Evolutionary conservation across 1,139 yeast species (phyloP).

Genomic region (Protomyces lactucae-debilis): DNA sequence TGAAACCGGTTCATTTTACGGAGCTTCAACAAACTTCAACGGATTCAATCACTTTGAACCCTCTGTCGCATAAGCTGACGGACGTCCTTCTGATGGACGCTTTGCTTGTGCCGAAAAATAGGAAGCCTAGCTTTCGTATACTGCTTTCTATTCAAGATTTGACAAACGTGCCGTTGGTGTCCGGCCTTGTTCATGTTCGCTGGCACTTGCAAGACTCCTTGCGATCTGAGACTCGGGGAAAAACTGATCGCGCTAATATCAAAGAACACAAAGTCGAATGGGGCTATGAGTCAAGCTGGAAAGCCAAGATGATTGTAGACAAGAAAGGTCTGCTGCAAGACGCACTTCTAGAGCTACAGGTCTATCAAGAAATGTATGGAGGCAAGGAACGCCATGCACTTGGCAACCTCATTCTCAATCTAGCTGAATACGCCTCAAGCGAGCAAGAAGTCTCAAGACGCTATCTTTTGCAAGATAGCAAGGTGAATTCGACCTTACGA

Average conservation of each 20-base stretch:
- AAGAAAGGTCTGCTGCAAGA: constrained; percentile 38
- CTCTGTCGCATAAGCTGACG: not conserved
- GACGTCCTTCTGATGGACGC: not conserved
- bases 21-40: too few species aligned
- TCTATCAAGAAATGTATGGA: constrained; percentile 37
- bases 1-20: too few species aligned
- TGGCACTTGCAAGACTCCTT: constrained; percentile 51
- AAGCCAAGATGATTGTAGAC: constrained; percentile 45
- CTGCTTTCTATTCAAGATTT: constrained; percentile 61
- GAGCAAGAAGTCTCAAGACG: constrained; percentile 45
- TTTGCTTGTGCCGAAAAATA: constrained; percentile 27
- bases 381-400: constrained; percentile 45
- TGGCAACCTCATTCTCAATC: constrained; percentile 63
- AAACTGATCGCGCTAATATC: constrained; percentile 46
- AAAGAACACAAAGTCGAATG: constrained; percentile 51
- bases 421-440: constrained; percentile 65
- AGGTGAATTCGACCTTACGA: constrained; percentile 71
- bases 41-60: too few species aligned
- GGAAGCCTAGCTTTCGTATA: constrained; percentile 53
- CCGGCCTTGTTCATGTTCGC: constrained; percentile 64
- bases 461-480: constrained; percentile 68
- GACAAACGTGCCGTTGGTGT: constrained; percentile 73
- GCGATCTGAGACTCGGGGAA: constrained; percentile 45
- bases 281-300: constrained; percentile 43
- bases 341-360: constrained; percentile 39